Evolutionary conservation across 371 early-diverging fungal species (phyloP), one percentile per base, ranked within the genome.

Genomic region (Syncephalastrum sp.): DNA sequence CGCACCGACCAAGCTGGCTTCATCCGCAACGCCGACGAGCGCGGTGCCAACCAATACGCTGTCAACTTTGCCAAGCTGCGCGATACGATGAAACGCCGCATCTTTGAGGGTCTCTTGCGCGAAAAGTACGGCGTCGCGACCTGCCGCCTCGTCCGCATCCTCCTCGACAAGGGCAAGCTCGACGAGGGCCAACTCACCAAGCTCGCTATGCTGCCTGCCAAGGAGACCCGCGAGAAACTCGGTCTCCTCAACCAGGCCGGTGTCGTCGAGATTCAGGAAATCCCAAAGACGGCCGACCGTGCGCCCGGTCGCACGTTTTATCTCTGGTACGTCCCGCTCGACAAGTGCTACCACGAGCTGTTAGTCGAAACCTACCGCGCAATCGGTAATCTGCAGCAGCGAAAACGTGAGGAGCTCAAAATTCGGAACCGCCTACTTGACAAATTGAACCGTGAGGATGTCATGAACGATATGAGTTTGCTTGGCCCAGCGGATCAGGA

Each of bases 281-380:
- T 96, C 27, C 95, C 95, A 25, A 87, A 87, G 65, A 83, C 92
- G 0, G 78, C 86, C 0, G 95, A 95, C 62, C 91, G 94, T 64
- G 86, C 93, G 5, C 92, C 96, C 2, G 82, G 88, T 19, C 81
- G 92, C 60, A 93, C 92, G 19, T 85, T 87, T 63, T 93, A 90
- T 59, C 79, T 97, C 24, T 94, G 90, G 87, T 87, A 83, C 59
- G 87, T 92, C 1, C 79, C 87, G 29, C 58, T 89, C 13, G 77
- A 84, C 8, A 77, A 82, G 50, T 83, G 86, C 50, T 82, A 82
- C 45, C 76, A 82, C 25, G 67, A 82, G 4, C 67, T 95, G 16
- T 54, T 87, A 21, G 73, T 84, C 41, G 74, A 84, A 53, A 64
- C 80, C 17, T 91, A 90, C 63, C 79, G 86, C 27, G 81, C 82